These are phyloP conservation scores for Agaricus subrufescens DNA, from an alignment of 768 basidiomycete species.

Conservation along the genomic window DNA sequence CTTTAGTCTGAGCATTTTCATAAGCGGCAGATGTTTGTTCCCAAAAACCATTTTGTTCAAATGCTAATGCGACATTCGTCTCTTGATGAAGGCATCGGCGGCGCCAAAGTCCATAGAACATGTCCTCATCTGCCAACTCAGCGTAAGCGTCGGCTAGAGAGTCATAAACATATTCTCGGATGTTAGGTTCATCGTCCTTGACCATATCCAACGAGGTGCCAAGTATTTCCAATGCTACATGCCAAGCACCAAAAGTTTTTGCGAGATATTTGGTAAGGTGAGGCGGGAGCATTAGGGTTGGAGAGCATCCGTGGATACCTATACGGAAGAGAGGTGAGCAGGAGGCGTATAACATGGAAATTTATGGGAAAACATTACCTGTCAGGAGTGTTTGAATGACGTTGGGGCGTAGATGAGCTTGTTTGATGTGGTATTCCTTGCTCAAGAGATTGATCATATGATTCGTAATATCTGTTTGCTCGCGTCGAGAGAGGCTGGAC, in stretches of 20 bases:
- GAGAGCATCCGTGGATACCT: conserved; percentile 80
- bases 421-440: conserved; percentile 90
- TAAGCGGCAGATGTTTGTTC: conserved; percentile 85
- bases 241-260: conserved; percentile 97
- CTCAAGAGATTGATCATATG: conserved; percentile 88
- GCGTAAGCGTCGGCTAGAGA: conserved; percentile 94
- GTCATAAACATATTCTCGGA: conserved; percentile 83
- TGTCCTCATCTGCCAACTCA: conserved; percentile 92
- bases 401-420: conserved; percentile 86
- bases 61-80: conserved; percentile 82
- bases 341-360: too few species aligned
- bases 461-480: conserved; percentile 85
- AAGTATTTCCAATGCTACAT: conserved; percentile 82
- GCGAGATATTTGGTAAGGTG: conserved; percentile 94
- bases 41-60: conserved; percentile 98
- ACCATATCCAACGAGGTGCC: conserved; percentile 72
- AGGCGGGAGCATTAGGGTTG: conserved; percentile 86
- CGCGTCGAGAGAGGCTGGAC: conserved; percentile 78
- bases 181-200: conserved; percentile 73
- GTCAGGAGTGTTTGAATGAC: conserved; percentile 87
- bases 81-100: conserved; percentile 84
- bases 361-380: conserved; percentile 36
- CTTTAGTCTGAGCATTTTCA: conserved; percentile 84
- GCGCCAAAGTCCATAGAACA: conserved; percentile 96
- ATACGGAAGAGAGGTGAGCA: conserved; percentile 12